Evolutionary conservation across 2,329 filamentous ascomycete species (phyloP), one percentile per base, ranked within the genome.

Genomic region (Apiospora hydei): DNA sequence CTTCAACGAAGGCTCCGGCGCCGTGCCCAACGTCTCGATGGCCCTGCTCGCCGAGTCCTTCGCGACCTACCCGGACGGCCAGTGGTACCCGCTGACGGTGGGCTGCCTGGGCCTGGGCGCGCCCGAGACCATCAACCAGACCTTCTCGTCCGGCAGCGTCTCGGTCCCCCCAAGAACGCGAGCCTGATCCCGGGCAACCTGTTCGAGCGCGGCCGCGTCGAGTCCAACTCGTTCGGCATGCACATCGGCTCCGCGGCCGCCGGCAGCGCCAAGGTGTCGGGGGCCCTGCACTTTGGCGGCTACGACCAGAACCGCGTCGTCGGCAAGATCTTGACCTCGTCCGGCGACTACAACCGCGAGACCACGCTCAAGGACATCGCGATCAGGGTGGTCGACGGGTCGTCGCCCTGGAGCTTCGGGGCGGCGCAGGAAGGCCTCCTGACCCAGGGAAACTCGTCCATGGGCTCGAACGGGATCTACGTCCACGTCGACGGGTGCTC

Each of bases 291-390:
- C 24, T 80, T 83, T 64, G 84, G 83, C 4, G 83, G 83, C 0
- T 85, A 84, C 72, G 84, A 85, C 72, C 77, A 79, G 72, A 81
- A 80, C 47, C 81, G 84, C n/a, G 75, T 84, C 11, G 47, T 83
- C 1, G 82, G 82, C 0, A 77, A 82, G 14, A 72, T 81, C 21
- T 72, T 82, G 4, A 75, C 75, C 1, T 73, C 75, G 34, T 51
- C 73, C 18, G 75, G 75, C 16, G 73, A 75, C 57, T 77, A 77
- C 66, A 77, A 75, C 10, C 77, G 78, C 38, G 57, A 66, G 21
- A 77, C 82, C 70, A 75, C 75, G 1, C 73, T 87, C 10, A 76
- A 79, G 14, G 84, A 86, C 69, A 83, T 87, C 49, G 75, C 77
- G 18, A 80, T 87, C 30, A 81, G 81, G 1, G 83, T 86, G 26